These are phyloP conservation scores for Rubus idaeus DNA, from an alignment of 306 rosid genomes.

Conservation along the genomic window DNA sequence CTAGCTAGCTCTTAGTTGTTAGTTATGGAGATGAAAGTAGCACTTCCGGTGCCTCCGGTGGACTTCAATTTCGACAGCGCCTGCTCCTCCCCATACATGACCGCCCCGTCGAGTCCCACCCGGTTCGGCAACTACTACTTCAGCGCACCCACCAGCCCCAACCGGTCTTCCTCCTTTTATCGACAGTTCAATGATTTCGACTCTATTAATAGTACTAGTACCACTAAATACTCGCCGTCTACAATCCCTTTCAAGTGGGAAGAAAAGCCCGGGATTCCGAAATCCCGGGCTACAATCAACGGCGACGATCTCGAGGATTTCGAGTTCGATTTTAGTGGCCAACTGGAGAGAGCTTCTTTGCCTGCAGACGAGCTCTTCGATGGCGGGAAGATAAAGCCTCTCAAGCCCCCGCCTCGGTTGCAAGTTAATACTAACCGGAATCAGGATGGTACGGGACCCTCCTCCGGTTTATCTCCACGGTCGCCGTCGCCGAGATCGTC, in stretches of 20 bases:
- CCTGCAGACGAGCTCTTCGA: constrained; percentile 83
- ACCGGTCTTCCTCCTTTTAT: constrained; percentile 44
- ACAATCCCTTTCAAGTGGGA: constrained; percentile 60
- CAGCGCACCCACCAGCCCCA: constrained; percentile 91
- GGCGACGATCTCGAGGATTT: constrained; percentile 37
- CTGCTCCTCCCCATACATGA: constrained; percentile 79
- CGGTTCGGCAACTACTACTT: constrained; percentile 58
- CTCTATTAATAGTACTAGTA: neutral
- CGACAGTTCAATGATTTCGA: constrained; percentile 20
- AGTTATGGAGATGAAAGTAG: constrained; percentile 30
- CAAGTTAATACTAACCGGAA: constrained; percentile 14
- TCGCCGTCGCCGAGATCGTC: constrained; percentile 39
- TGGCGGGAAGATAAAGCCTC: constrained; percentile 71
- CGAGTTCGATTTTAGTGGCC: constrained; percentile 59
- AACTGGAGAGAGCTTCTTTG: constrained; percentile 40
- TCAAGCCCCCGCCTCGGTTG: constrained; percentile 54
- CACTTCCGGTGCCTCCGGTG: constrained; percentile 23
- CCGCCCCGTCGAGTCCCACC: constrained; percentile 92
- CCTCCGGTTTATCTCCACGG: constrained; percentile 2
- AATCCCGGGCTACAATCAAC: constrained; percentile 21
- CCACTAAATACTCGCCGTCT: constrained; percentile 26
- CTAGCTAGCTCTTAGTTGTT: neutral
- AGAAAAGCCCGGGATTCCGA: constrained; percentile 56
- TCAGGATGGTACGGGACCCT: constrained; percentile 10
- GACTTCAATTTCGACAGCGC: constrained; percentile 80